Evolutionary conservation across 2,329 filamentous ascomycete species (phyloP), one percentile per base, ranked within the genome.

Genomic region (Nemania abortiva): DNA sequence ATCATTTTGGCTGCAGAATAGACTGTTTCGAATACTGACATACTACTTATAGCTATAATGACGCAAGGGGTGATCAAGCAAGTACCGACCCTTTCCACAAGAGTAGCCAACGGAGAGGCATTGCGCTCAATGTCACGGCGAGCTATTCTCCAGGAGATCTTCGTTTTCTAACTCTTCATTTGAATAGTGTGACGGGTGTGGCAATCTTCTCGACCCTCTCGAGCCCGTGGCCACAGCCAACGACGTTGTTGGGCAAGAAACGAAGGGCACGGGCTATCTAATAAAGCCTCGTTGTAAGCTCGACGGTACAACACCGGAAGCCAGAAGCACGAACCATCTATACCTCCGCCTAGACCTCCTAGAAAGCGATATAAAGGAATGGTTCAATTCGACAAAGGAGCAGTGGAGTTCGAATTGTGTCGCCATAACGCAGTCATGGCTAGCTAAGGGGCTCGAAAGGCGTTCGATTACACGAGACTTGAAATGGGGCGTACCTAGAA

Each of bases 381-480:
- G 94, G 93, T 91, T 92, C 72, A 84, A 89, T 66, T 87, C 91
- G 75, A 88, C 92, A 18, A 92, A 90, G 77, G 86, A 89, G 71
- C 90, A 94, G 77, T 96, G 93, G 93, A 91, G 90, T 66, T 84
- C 87, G 61, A 96, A 95, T 78, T 91, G 91, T 62, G 84, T 90
- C 67, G 86, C 88, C 71, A 96, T 96, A 75, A 95, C 93, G 18
- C 88, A 92, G 77, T 89, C 90, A 4, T 96, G 93, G 93, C 83
- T 97, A 70, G 89, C 91, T 68, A 91, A 95, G 84, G 95, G 95
- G 6, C 84, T 98, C 66, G 91, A 95, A 79, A 90, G 91, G 57
- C 90, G 95, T 74, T 93, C 93, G 72, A 98, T 98, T 79, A 97
- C 95, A 13, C 86, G 95, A 79, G 95, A 98, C 84, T 85, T 98